Percentiles rank a stretch among this genome's conserved stretches.
These are phyloP conservation scores for Lactifluus volemus DNA, from an alignment of 768 basidiomycete genomes.

Conservation along the genomic window DNA sequence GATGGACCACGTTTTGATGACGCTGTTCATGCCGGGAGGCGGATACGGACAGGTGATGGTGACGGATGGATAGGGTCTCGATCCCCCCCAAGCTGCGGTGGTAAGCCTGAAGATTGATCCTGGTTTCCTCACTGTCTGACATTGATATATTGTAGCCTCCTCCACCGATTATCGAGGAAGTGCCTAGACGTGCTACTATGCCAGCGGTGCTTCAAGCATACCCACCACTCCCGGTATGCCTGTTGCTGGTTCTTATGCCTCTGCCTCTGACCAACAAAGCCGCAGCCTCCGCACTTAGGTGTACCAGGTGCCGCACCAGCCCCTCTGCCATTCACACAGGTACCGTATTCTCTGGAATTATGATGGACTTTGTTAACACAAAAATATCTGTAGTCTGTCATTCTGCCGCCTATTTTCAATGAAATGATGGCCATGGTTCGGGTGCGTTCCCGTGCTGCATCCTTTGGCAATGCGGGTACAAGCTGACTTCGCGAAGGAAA, in stretches of 20 bases:
- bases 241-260: not conserved
- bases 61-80: not conserved
- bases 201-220: not conserved
- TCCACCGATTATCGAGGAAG: not conserved
- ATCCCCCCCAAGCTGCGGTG: not conserved
- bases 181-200: not conserved
- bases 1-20: not conserved
- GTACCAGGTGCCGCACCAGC: not conserved
- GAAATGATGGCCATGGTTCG: conserved; percentile 61
- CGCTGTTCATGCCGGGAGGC: not conserved
- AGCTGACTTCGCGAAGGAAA: conserved; percentile 43
- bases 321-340: conserved; percentile 14
- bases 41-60: not conserved
- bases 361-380: not conserved
- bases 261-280: not conserved
- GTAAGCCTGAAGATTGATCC: not conserved
- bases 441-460: conserved; percentile 33
- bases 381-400: conserved; percentile 41
- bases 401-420: conserved; percentile 54
- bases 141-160: conserved; percentile 2
- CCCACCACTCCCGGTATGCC: not conserved
- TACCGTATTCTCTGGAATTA: conserved; percentile 15
- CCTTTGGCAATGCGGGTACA: not conserved
- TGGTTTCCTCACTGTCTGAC: no score
- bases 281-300: not conserved